Base-by-base conservation (phyloP, 179 eudicot genomes). In the Vitellaria paradoxa region DNA sequence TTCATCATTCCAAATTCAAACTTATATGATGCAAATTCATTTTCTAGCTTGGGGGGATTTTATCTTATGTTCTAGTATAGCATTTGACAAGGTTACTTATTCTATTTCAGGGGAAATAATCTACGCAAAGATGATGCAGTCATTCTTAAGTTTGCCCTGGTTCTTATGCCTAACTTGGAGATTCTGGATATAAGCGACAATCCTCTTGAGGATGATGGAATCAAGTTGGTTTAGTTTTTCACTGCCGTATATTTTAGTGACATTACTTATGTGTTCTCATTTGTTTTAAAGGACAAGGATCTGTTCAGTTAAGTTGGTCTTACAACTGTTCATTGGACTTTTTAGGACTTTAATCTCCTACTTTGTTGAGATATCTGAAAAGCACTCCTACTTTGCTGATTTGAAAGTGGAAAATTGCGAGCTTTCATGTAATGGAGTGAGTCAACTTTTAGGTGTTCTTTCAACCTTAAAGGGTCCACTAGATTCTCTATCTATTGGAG, bases 101-200 rank as follows among this genome's bases (percentile, higher is more conserved):
- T 63, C 82, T 57, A 56, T 85, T 74, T 52, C 74, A 96, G 99
- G 94, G 89, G 89, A 30, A 87, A 81, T 79, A 85, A 89, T 83
- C 81, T 96, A 82, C 73, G 23, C 60, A 82, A 76, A 76, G 86
- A 83, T 81, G 99, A 96, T 64, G 82, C 84, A 47, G 86, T 80
- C 49, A 83, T 88, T 86, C 98, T 96, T 77, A 82, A 78, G 74
- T 85, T 81, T 80, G 97, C 92, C 52, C 83, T 93, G 72, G 75
- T 73, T 75, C 77, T 88, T 80, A 88, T 93, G 91, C 97, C 98
- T 67, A 85, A 80, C 60, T 81, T 96, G 83, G 85, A 92, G 82
- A 82, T 45, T 78, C 85, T 96, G 70, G 96, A 96, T 86, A 80
- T 93, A 47, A 86, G 94, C 76, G 97, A 93, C 82, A 96, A 96